A percentile compares a stretch with the other conserved stretches of the same genome.
Conservation (phyloP, 2,329 filamentous ascomycete species). For the Penicillium aurantiogriseum region DNA sequence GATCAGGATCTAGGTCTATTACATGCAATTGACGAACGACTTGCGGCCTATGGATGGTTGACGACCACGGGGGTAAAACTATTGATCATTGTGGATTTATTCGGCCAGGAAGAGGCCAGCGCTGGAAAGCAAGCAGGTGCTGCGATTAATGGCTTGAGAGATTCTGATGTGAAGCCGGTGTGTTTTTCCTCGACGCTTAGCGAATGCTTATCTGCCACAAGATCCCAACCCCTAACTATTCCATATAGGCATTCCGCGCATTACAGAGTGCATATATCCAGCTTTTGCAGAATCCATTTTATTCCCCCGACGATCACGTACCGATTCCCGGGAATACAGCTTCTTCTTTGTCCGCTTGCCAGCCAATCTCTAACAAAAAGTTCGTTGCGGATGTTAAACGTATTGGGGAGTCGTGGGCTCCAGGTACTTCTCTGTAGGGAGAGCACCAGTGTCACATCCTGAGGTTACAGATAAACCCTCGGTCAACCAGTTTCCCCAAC, state of each 20-base stretch:
- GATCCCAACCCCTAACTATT: slow-evolving; percentile 3
- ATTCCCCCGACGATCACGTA: slow-evolving; percentile 78
- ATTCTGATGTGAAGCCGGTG: slow-evolving; percentile 83
- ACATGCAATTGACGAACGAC: slow-evolving; percentile 87
- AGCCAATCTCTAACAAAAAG: slow-evolving; percentile 74
- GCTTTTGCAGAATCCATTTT: slow-evolving; percentile 91
- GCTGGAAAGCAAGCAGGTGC: slow-evolving; percentile 33
- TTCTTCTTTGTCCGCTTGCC: slow-evolving; percentile 44
- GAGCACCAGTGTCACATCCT: neutral
- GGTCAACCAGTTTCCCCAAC: neutral
- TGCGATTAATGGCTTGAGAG: slow-evolving; percentile 66
- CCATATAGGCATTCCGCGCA: slow-evolving; percentile 71
- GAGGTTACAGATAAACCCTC: neutral
- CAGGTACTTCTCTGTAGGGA: slow-evolving; percentile 70
- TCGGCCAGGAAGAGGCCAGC: slow-evolving; percentile 59
- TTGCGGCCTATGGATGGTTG: slow-evolving; percentile 93
- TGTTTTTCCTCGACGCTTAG: slow-evolving; percentile 28
- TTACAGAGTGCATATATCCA: slow-evolving; percentile 90
- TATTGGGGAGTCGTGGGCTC: slow-evolving; percentile 82
- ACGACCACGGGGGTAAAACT: slow-evolving; percentile 94
- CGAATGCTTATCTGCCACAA: neutral
- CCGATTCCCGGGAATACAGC: slow-evolving; percentile 53
- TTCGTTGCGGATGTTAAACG: slow-evolving; percentile 80
- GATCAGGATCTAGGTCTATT: slow-evolving; percentile 88
- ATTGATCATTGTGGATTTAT: slow-evolving; percentile 86